Conservation (phyloP, 1,139 yeast genomes). For the Pneumocystis wakefieldiae region DNA sequence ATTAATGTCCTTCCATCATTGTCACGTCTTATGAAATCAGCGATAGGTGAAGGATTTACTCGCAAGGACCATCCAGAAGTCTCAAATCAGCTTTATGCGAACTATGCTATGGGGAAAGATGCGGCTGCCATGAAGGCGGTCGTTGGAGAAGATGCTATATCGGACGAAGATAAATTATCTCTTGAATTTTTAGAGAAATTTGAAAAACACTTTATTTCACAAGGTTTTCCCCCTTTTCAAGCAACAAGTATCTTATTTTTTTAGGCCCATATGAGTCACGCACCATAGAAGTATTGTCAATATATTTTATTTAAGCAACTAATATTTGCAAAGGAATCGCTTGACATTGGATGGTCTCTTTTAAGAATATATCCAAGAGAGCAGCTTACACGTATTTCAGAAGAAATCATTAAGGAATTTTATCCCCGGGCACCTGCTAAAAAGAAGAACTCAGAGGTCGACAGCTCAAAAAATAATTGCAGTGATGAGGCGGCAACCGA, state of each 20-base stretch:
- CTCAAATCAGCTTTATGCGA: conserved; percentile 94
- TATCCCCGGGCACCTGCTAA: conserved; percentile 26
- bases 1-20: conserved; percentile 93
- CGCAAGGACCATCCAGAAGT: conserved; percentile 99
- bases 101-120: conserved; percentile 98
- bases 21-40: conserved; percentile 96
- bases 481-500: background rate
- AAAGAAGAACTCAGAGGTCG: background rate
- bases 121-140: conserved; percentile 99
- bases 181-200: conserved; percentile 94
- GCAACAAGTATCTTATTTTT: background rate
- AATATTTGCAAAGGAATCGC: conserved; percentile 52
- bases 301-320: conserved; percentile 7
- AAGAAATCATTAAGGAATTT: conserved; percentile 87
- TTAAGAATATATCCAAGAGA: conserved; percentile 98
- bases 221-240: conserved; percentile 45
- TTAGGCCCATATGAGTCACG: conserved; percentile 11
- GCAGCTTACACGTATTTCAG: conserved; percentile 93
- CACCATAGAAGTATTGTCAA: conserved; percentile 5
- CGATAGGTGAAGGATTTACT: conserved; percentile 99
- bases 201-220: conserved; percentile 85
- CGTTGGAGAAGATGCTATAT: conserved; percentile 98
- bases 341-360: conserved; percentile 96
- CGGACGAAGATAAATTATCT: conserved; percentile 92
- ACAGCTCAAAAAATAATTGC: background rate